Evolutionary conservation across 495 filamentous ascomycete genomes (phyloP), one percentile per base, ranked within the genome.

Genomic region (Xylaria longipes): DNA sequence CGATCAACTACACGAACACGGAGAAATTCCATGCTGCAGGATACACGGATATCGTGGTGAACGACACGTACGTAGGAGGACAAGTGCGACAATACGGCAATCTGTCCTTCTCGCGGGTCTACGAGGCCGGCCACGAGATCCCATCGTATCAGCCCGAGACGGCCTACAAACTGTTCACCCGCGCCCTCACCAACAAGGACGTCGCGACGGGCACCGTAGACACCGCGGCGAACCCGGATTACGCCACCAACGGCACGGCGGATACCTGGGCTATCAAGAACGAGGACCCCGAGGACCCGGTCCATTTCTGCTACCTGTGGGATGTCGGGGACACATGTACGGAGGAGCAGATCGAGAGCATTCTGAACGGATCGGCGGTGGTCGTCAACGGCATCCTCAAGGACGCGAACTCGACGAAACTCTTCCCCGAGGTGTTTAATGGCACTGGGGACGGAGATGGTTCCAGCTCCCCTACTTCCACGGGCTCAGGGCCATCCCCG

Each of bases 111-210:
- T 85, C 87, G 35, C 86, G 91, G 2, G 84, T 93, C 12, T 93
- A 90, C 76, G 84, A 92, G 73, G 88, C 90, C 14, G 92, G 92
- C 0, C 92, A 94, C 74, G 86, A 89, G 64, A 88, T 93, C 12
- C 91, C 92, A 1, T 88, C 91, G 46, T 93, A 92, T 71, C 91
- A 92, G 75, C 91, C 91, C 5, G 83, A 91, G 70, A 84, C 87
- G 29, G 81, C 89, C 7, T 85, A 91, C 48, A 82, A 85, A 60
- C 79, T 93, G 65, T 92, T 93, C 73, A 80, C 86, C 67, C 85
- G 91, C 35, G 85, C 85, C 0, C 84, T 92, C 54, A 77, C 67
- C 4, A 86, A 89, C 43, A 83, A 80, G 56, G 90, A 91, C 62
- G 82, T 93, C 41, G 89, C 90, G 2, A 92, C 89, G 1, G 91